A percentile compares a stretch with the other conserved stretches of the same genome.
These are phyloP conservation scores for Gloeostereum incarnatum DNA, from an alignment of 768 basidiomycete genomes.

Conservation along the genomic window DNA sequence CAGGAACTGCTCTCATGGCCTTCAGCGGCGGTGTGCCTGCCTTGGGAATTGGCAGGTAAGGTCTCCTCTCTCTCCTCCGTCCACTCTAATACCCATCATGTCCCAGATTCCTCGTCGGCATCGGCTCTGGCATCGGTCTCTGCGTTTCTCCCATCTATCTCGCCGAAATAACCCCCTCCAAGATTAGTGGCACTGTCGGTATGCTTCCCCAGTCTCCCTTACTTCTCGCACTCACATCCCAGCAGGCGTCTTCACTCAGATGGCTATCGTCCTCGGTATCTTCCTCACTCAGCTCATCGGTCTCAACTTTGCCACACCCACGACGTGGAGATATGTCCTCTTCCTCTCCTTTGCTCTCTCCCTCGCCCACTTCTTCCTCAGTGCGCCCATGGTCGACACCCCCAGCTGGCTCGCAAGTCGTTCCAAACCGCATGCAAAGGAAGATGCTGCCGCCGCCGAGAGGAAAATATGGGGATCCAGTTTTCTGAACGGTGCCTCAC, in stretches of 20 bases:
- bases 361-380: constrained; percentile 44
- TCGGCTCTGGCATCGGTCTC: constrained; percentile 8
- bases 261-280: constrained; percentile 79
- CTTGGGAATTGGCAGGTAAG: constrained; percentile 61
- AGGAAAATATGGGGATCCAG: constrained; percentile 44
- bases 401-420: constrained; percentile 51
- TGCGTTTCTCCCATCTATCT: constrained; percentile 64
- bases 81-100: neutral
- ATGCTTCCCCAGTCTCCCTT: constrained; percentile 9
- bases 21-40: constrained; percentile 45
- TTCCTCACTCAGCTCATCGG: constrained; percentile 81
- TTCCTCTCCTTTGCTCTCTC: constrained; percentile 51
- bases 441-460: constrained; percentile 30
- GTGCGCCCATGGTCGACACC: constrained; percentile 54
- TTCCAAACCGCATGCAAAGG: constrained; percentile 30
- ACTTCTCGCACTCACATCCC: neutral
- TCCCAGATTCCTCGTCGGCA: constrained; percentile 6
- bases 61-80: constrained; percentile 2
- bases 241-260: constrained; percentile 70
- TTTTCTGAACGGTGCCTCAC: no score
- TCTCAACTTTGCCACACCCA: constrained; percentile 58
- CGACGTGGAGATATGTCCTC: constrained; percentile 64
- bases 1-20: constrained; percentile 60
- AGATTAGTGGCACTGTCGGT: constrained; percentile 72
- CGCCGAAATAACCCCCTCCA: constrained; percentile 74